phyloP scores from a whole-genome alignment of 148 eudicot genomes.

The Spergularia marina region DNA sequence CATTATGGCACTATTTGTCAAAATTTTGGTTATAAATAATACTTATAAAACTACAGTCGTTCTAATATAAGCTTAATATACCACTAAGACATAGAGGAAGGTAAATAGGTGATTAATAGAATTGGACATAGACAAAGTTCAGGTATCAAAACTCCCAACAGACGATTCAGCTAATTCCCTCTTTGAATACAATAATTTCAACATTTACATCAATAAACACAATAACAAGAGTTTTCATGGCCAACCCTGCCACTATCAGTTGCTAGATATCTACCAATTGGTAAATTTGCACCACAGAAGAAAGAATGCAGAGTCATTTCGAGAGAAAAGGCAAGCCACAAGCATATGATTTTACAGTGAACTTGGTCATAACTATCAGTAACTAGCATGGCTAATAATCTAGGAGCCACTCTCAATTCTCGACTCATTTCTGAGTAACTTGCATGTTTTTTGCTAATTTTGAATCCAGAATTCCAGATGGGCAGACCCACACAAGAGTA shows the following conservation, averaged over 20 bases:
- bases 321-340: neutral
- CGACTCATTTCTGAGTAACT: neutral
- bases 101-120: neutral
- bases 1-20: neutral
- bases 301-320: neutral
- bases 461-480: neutral
- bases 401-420: neutral
- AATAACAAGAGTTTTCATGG: neutral
- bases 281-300: neutral
- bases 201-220: neutral
- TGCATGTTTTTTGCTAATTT: neutral
- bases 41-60: no score
- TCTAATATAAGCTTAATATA: neutral
- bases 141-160: neutral
- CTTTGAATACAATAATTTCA: neutral
- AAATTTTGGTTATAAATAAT: neutral
- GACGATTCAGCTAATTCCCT: neutral
- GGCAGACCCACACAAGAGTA: neutral
- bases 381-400: no score
- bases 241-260: neutral
- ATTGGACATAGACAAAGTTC: neutral
- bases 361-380: neutral
- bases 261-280: neutral
- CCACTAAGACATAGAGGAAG: neutral
- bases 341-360: neutral